Evolutionary conservation across 2,329 filamentous ascomycete species (phyloP).

Genomic region (Emergomyces pasteurianus): DNA sequence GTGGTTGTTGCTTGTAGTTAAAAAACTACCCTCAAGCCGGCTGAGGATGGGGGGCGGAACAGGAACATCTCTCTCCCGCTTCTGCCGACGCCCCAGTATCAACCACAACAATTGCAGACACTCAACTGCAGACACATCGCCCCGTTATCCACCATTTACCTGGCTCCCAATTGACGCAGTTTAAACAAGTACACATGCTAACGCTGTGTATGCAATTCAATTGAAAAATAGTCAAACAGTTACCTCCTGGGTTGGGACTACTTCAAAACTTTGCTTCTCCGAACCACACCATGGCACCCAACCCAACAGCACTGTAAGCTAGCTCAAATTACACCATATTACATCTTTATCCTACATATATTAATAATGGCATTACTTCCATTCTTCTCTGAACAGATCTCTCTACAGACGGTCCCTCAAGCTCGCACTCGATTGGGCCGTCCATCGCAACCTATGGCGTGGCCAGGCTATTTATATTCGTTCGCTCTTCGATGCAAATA

Average conservation of each 20-base stretch:
- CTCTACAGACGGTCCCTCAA: slow-evolving; percentile 91
- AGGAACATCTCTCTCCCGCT: not conserved
- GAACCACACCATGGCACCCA: slow-evolving; percentile 7
- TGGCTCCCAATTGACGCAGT: not conserved
- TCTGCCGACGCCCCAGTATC: not conserved
- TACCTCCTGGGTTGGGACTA: not conserved
- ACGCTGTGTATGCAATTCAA: not conserved
- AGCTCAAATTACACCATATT: not conserved
- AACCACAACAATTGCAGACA: not conserved
- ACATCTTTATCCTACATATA: not conserved
- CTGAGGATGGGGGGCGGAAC: not conserved
- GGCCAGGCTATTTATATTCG: slow-evolving; percentile 94
- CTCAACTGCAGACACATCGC: not conserved
- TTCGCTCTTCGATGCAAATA: slow-evolving; percentile 89
- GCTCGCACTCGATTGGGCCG: slow-evolving; percentile 87
- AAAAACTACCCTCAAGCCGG: no score
- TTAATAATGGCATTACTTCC: not conserved
- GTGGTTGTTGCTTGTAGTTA: not conserved
- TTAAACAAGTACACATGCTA: not conserved
- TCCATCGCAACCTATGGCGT: slow-evolving; percentile 85
- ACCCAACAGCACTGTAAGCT: slow-evolving; percentile 27
- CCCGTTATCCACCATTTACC: not conserved
- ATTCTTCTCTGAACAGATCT: slow-evolving; percentile 32
- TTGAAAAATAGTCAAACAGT: not conserved
- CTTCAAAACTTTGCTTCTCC: not conserved